Base-by-base conservation (phyloP, 164 flowering plant species). In the Tetracentron sinense region DNA sequence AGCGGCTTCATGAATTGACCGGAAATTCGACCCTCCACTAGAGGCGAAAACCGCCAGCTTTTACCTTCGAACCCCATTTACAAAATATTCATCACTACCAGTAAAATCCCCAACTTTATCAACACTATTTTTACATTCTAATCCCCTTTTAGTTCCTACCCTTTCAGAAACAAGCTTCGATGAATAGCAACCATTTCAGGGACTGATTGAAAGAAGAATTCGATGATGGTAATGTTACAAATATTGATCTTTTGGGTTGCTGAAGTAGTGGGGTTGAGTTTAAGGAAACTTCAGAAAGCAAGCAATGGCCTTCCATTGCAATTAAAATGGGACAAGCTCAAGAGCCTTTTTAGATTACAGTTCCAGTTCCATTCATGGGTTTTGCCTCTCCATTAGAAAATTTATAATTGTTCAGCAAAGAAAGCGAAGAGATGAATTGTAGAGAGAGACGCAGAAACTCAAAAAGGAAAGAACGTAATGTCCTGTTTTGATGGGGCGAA, bases 1-100 rank as follows among this genome's bases (percentile, higher is more conserved):
- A 44, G 74, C 70, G 0, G 87, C 96, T 56, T 79, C 78, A n/a
- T 86, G 81, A 72, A 93, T 78, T 0, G 96, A 78, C 65, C 78
- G 77, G 61, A 90, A 93, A 67, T 93, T 90, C 3, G 96, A 90
- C 10, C 98, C 98, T 35, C 94, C 97, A n/a, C 97, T 96, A 1
- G 97, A 93, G 10, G 88, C 97, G 64, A 93, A 92, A 61, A 87
- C 88, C 0, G 92, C 93, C 19, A 88, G 70, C 70, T 72, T 85
- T 56, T 90, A 90, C 82, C 76, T 58, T 10, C 64, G 64, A 44
- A 75, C 30, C 29, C 46, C 61, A 25, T 42, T 7, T 50, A 48
- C 50, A 19, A 42, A 56, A 56, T 42, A 65, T 17, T 69, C 74
- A 22, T 42, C 72, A 46, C 42, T 29, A 7, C 35, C 70, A 22